Evolutionary conservation across 805 yeast genomes (phyloP), one percentile per base, ranked within the genome.

Genomic region (Saturnispora gosingensis): DNA sequence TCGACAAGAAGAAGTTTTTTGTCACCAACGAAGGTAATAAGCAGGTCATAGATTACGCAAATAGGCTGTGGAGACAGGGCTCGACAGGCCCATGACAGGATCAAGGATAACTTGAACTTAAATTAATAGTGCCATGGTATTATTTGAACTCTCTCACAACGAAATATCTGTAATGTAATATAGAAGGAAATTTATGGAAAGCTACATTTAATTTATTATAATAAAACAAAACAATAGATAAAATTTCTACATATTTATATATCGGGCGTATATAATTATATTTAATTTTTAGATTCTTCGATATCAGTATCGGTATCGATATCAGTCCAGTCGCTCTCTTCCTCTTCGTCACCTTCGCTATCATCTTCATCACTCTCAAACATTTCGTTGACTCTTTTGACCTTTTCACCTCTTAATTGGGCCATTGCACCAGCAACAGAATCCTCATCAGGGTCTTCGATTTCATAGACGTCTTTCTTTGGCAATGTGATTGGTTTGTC

Each of bases 1-100:
- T 81, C 43, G 67, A 69, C 24, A 80, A 80, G 60, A 78, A 81
- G 58, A 77, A 78, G 61, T 88, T 93, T 59, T 95, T 93, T 60
- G 96, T 93, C 7, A 85, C 93, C 0, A 78, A 79, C 46, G 96
- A 87, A 53, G 97, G 97, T 13, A 83, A 85, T 63, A 71, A 81
- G 9, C 97, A 89, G 65, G 85, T 91, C n/a, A 81, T 88, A n/a
- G 96, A 88, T 48, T 90, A 80, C 67, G 95, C 95, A 0, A 83
- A 83, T 59, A 75, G 96, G 57, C 75, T 75, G n/a, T 56, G 72
- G 43, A 66, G 70, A 53, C 62, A 50, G 35, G 46, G 49, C 20
- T 43, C 53, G 20, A 18, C 42, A 4, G 42, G 42, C 13, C 11
- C 22, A 18, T 38, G 13, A 20, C 18, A 36, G 7, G 2, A 18